phyloP scores from a whole-genome alignment of 805 yeast species.

The Brettanomyces naardenensis region DNA sequence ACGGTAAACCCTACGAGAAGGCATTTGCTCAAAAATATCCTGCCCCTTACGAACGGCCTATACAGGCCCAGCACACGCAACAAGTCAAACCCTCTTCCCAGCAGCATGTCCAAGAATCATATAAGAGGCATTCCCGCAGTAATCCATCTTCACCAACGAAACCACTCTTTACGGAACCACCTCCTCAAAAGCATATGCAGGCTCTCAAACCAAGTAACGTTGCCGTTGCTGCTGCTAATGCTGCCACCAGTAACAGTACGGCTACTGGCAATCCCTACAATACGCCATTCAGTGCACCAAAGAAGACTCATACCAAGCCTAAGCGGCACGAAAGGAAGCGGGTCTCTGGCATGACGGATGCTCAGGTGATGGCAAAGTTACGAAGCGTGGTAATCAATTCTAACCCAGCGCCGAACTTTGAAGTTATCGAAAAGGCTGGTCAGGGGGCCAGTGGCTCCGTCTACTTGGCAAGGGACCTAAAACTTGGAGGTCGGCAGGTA shows the following conservation, averaged over 20 bases:
- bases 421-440: conserved; percentile 79
- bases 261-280: conserved; percentile 10
- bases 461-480: conserved; percentile 66
- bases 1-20: too few species aligned
- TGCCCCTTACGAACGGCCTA: too few species aligned
- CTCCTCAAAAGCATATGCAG: too few species aligned
- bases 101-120: too few species aligned
- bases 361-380: conserved; percentile 76
- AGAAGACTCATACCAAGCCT: background rate
- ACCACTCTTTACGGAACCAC: too few species aligned
- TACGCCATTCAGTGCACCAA: conserved; percentile 4
- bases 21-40: too few species aligned
- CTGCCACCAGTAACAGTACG: conserved; percentile 19
- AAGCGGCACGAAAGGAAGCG: conserved; percentile 36
- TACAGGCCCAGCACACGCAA: too few species aligned
- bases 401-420: conserved; percentile 81
- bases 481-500: conserved; percentile 50
- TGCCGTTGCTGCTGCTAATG: conserved; percentile 30
- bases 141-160: too few species aligned
- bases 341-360: conserved; percentile 66
- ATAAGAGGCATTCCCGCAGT: too few species aligned
- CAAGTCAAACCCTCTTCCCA: too few species aligned
- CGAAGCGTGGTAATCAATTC: conserved; percentile 72
- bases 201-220: conserved; percentile 13
- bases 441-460: conserved; percentile 99